Conservation (phyloP, 148 eudicot species). For the Vaccinium macrocarpon region DNA sequence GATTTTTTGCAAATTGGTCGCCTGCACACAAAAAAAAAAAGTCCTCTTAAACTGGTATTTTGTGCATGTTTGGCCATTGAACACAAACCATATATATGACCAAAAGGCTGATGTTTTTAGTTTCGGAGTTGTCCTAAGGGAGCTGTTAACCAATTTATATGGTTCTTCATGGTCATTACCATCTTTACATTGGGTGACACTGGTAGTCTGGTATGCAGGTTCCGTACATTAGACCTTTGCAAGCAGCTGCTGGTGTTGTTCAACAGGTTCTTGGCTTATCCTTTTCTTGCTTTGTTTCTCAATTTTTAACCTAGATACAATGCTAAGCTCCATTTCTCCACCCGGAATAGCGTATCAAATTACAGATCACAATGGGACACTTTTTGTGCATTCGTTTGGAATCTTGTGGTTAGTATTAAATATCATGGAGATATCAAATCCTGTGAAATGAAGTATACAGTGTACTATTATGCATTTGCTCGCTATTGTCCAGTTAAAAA, state of each 20-base stretch:
- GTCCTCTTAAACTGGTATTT: no score
- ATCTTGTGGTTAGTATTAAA: background rate
- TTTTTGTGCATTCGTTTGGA: background rate
- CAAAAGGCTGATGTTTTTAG: slow-evolving; percentile 77
- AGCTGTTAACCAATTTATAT: slow-evolving; percentile 39
- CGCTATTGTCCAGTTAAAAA: background rate
- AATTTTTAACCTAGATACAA: background rate
- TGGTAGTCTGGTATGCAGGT: slow-evolving; percentile 36
- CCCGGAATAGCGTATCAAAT: background rate
- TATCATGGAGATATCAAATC: background rate
- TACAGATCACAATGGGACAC: background rate
- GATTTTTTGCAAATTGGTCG: no score
- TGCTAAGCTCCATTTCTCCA: background rate
- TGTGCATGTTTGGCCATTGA: slow-evolving; percentile 55
- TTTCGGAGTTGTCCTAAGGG: slow-evolving; percentile 74
- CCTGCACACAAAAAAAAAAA: no score
- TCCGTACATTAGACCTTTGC: slow-evolving; percentile 71
- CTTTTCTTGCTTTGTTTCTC: background rate
- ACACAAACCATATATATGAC: slow-evolving; percentile 65
- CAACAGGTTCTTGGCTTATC: slow-evolving; percentile 46
- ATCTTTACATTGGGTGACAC: slow-evolving; percentile 14
- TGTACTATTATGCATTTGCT: background rate
- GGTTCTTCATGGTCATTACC: background rate
- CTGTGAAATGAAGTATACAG: background rate
- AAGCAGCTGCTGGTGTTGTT: slow-evolving; percentile 80